A percentile compares a stretch with the other conserved stretches of the same genome.
Evolutionary conservation across 1,284 basidiomycete genomes (phyloP).

Genomic region (Sporisorium scitamineum): DNA sequence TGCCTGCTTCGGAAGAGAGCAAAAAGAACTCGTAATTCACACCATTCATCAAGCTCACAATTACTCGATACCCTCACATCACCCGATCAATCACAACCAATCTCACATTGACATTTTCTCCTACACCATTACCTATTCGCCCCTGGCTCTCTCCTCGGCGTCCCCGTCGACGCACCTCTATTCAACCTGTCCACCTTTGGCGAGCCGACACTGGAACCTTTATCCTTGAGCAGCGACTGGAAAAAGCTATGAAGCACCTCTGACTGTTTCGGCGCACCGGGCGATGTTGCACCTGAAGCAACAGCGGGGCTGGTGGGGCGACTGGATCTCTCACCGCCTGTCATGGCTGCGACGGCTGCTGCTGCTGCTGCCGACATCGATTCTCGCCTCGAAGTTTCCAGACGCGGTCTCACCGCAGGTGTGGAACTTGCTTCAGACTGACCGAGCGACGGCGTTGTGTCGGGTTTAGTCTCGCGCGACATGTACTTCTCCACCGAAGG

Average conservation of each 20-base stretch:
- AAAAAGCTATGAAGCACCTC: constrained; percentile 67
- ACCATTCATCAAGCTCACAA: background rate
- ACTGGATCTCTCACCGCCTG: constrained; percentile 11
- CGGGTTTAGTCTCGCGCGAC: constrained; percentile 9
- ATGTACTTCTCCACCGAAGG: constrained; percentile 52
- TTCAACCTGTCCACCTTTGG: constrained; percentile 31
- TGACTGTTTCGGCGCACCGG: constrained; percentile 54
- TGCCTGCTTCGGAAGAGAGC: constrained; percentile 24
- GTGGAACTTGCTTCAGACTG: background rate
- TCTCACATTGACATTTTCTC: background rate
- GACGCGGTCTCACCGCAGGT: constrained; percentile 4
- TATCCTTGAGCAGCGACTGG: constrained; percentile 56
- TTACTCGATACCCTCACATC: constrained; percentile 1
- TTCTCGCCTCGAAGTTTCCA: constrained; percentile 22
- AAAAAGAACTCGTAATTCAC: constrained; percentile 30
- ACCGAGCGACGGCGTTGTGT: background rate
- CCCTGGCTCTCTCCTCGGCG: constrained; percentile 6
- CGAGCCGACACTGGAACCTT: constrained; percentile 19
- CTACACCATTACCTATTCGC: background rate
- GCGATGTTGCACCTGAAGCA: constrained; percentile 17
- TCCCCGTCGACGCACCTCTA: background rate
- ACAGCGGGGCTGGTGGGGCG: constrained; percentile 41
- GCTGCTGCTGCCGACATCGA: constrained; percentile 33
- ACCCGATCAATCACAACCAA: background rate
- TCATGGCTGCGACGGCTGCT: constrained; percentile 33